phyloP scores from a whole-genome alignment of 495 filamentous ascomycete species.

The Neurospora sp. region DNA sequence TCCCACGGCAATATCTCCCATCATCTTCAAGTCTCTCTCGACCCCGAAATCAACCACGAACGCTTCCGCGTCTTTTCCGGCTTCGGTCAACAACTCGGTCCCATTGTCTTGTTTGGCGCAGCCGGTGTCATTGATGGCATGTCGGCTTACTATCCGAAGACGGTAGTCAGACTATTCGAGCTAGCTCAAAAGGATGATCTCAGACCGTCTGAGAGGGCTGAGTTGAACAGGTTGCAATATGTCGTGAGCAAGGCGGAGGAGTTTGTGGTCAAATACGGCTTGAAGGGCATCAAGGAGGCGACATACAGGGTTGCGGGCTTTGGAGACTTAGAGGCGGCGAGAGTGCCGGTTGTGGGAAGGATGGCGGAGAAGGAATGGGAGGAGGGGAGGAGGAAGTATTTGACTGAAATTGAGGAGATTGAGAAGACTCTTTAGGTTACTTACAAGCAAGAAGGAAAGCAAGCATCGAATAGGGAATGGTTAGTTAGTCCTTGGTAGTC shows the following conservation, averaged over 20 bases:
- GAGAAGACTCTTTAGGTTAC: conserved; percentile 4
- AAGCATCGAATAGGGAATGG: neutral
- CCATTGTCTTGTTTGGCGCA: conserved; percentile 46
- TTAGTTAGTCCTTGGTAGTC: too few species aligned
- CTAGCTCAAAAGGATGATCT: conserved; percentile 27
- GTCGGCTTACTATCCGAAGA: conserved; percentile 51
- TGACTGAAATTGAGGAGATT: conserved; percentile 14
- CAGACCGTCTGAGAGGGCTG: conserved; percentile 15
- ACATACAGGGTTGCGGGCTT: conserved; percentile 41
- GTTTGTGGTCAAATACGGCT: conserved; percentile 45
- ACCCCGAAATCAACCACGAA: conserved; percentile 37
- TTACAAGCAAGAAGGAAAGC: neutral
- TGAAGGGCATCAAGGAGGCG: conserved; percentile 55
- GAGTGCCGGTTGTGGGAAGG: conserved; percentile 43
- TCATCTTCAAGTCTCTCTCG: conserved; percentile 48
- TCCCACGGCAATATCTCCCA: conserved; percentile 54
- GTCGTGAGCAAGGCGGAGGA: conserved; percentile 48
- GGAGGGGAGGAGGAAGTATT: conserved; percentile 10
- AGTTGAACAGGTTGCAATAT: conserved; percentile 45
- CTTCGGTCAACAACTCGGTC: conserved; percentile 55
- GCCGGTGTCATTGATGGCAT: conserved; percentile 56
- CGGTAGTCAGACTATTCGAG: conserved; percentile 43
- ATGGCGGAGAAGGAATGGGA: conserved; percentile 37
- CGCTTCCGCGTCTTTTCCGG: conserved; percentile 53
- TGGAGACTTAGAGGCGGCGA: conserved; percentile 44